A percentile compares a stretch with the other conserved stretches of the same genome.
phyloP scores from a whole-genome alignment of 768 basidiomycete species.

The Gymnopilus dilepis region DNA sequence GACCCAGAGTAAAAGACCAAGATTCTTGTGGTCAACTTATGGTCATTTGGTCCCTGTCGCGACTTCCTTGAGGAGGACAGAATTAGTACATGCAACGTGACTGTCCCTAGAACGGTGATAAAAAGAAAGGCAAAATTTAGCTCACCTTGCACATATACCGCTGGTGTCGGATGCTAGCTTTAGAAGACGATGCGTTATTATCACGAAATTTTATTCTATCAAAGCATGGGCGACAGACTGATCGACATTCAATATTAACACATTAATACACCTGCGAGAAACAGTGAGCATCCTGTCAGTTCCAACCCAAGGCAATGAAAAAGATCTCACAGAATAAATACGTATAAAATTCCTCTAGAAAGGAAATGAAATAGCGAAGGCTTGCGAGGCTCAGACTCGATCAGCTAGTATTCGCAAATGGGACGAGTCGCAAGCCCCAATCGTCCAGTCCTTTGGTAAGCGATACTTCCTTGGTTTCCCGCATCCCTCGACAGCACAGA shows the following conservation, averaged over 20 bases:
- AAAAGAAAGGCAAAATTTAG: not conserved
- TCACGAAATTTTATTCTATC: not conserved
- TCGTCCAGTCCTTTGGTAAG: constrained; percentile 63
- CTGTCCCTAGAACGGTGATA: too few species aligned
- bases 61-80: not conserved
- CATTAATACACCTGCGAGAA: not conserved
- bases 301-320: not conserved
- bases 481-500: constrained; percentile 68
- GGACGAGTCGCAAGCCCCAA: constrained; percentile 69
- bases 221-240: not conserved
- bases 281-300: not conserved
- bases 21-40: too few species aligned
- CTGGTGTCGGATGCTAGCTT: not conserved
- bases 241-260: not conserved
- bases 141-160: not conserved
- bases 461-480: constrained; percentile 62
- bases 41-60: not conserved
- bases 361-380: not conserved
- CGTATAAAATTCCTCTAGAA: constrained; percentile 6
- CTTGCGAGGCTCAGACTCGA: constrained; percentile 3
- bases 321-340: constrained; percentile 11
- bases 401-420: constrained; percentile 65
- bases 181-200: too few species aligned
- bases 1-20: not conserved
- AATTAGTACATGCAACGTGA: not conserved